Base-by-base conservation (phyloP, 2,329 filamentous ascomycete species). In the Pyricularia pennisetigena region DNA sequence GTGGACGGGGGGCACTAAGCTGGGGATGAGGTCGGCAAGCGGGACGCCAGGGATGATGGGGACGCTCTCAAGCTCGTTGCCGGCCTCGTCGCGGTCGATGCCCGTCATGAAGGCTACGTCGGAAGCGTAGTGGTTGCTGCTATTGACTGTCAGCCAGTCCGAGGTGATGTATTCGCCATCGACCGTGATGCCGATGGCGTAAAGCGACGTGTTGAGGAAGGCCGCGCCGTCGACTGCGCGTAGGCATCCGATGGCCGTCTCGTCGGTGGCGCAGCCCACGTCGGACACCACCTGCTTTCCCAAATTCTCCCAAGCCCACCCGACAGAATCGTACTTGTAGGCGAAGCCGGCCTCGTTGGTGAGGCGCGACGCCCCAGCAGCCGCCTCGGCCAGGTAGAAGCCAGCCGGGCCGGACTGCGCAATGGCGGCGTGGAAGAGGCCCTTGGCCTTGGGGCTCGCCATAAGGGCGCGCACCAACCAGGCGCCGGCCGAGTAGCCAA, bases 51-150 rank as follows among this genome's bases (percentile, higher is more conserved):
- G 35, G 24, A 54, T 9, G 24, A 14, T 5, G 49, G 29, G 20
- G 66, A 20, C 9, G 6, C 10, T n/a, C 2, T n/a, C 4, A 26
- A 59, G 16, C 28, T 62, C 30, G 61, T 75, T 71, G 64, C 73
- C 73, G 20, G 70, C 65, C 68, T 76, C 75, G 71, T 76, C 74
- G 30, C 79, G 75, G 72, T 77, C 79, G 62, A 74, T 72, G 70
- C 79, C 79, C 6, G 76, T 74, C 70, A 80, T 73, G 62, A 79
- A 72, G 20, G 74, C 72, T 10, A 80, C 73, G 67, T 73, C 70
- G 24, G 71, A 65, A 1, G 73, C 69, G 59, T 70, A 70, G 35
- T 71, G 71, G 26, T 73, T 69, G 62, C 9, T 59, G 59, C 32
- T 71, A 70, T 76, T 75, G 68, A 78, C 71, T n/a, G 73, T 65